Base-by-base conservation (phyloP, 495 filamentous ascomycete genomes). In the Podospora sp. region DNA sequence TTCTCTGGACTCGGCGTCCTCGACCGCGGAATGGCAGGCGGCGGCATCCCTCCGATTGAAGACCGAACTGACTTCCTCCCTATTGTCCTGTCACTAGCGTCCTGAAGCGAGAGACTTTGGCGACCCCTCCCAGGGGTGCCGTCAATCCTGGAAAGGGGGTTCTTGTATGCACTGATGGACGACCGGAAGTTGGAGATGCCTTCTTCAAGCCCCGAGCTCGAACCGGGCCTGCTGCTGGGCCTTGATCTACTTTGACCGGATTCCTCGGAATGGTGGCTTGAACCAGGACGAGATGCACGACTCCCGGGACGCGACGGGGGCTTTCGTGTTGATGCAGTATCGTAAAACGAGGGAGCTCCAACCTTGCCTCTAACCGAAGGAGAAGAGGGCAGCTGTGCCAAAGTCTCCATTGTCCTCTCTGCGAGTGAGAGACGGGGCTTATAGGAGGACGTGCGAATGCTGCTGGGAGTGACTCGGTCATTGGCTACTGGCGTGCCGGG, bases 341-440 rank as follows among this genome's bases (percentile, higher is more conserved):
- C 80, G 50, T 78, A 82, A 67, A 83, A 83, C 5, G 71, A 78
- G 57, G 68, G 68, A 36, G 65, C 73, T 62, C 65, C 69, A 68
- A 21, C 35, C 27, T 72, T 75, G 8, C 77, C 75, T 24, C 78
- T 82, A 2, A 80, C 67, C 3, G 80, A 80, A 3, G 82, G 82
- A 16, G 82, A 84, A 0, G 80, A 82, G 8, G 82, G 81, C 20
- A 84, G 26, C 25, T 81, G 78, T 12, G 80, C 71, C 18, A 84
- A 68, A 0, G 82, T 83, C 68, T 84, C 80, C 11, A 84, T 79
- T 9, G 82, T 84, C 63, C 82, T 76, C 59, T 84, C 82, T 7
- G 78, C 66, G 9, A 84, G 77, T 0, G 82, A 81, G 3, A 73
- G 78, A 14, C 68, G 73, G 21, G 72, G 75, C 49, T 73, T 79